phyloP scores from a whole-genome alignment of 192 early-diverging fungal species.

The Funneliformis mosseae region DNA sequence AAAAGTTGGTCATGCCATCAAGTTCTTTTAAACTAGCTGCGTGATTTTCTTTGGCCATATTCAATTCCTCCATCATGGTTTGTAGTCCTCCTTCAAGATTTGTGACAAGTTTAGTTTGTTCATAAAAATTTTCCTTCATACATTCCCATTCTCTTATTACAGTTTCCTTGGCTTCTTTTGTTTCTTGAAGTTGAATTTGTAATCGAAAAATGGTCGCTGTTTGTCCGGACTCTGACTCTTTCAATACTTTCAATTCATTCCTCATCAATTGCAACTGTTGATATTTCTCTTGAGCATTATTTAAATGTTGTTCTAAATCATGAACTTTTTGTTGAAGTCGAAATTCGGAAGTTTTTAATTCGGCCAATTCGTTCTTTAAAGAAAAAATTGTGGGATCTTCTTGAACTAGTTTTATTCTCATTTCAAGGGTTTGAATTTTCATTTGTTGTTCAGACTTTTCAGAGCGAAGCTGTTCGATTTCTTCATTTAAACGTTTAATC shows the following conservation, averaged over 20 bases:
- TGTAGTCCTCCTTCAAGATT: slow-evolving; percentile 6
- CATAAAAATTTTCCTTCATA: not conserved
- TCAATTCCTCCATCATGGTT: slow-evolving; percentile 20
- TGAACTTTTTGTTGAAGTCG: not conserved
- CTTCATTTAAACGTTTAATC: not conserved
- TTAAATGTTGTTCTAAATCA: slow-evolving; percentile 9
- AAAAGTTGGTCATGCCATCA: not conserved
- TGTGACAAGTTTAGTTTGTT: not conserved
- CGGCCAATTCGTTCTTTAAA: not conserved
- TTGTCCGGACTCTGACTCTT: not conserved
- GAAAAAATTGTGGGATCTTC: not conserved
- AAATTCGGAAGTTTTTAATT: not conserved
- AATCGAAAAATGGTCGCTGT: not conserved
- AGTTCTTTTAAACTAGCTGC: not conserved
- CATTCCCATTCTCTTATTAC: not conserved
- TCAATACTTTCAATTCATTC: not conserved
- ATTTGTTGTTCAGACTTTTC: not conserved
- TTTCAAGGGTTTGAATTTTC: slow-evolving; percentile 16
- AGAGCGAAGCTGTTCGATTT: not conserved
- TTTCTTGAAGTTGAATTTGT: not conserved
- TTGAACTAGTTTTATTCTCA: not conserved
- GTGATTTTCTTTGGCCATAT: not conserved
- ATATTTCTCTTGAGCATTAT: not conserved
- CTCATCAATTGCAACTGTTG: slow-evolving; percentile 4
- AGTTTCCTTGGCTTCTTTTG: slow-evolving; percentile 5